Conservation (phyloP, 805 yeast species). For the Saccharomycopsis sp. region DNA sequence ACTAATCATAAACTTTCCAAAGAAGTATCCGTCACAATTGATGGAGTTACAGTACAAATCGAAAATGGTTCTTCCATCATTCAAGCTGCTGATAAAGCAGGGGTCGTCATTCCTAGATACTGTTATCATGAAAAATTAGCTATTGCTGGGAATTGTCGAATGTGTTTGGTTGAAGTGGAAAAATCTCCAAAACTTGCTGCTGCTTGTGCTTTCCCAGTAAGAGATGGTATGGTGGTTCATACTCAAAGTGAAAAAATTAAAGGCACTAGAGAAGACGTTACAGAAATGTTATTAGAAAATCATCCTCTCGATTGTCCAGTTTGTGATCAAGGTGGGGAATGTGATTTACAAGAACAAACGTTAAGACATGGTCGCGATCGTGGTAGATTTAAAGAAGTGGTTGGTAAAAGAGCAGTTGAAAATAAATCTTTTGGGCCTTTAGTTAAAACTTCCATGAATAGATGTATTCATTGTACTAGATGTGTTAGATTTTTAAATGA, state of each 20-base stretch:
- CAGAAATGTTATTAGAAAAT: conserved; percentile 78
- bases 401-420: conserved; percentile 84
- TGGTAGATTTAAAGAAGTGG: conserved; percentile 72
- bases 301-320: conserved; percentile 91
- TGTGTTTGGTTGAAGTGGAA: conserved; percentile 87
- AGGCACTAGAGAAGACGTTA: conserved; percentile 82
- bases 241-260: conserved; percentile 70
- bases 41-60: conserved; percentile 64
- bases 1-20: conserved; percentile 29
- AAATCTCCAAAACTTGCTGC: conserved; percentile 85
- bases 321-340: conserved; percentile 92
- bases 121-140: conserved; percentile 89
- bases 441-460: conserved; percentile 83
- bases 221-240: conserved; percentile 77
- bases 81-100: conserved; percentile 89
- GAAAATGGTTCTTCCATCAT: conserved; percentile 84
- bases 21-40: conserved; percentile 48
- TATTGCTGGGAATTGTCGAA: conserved; percentile 86
- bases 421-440: conserved; percentile 86
- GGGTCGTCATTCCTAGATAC: conserved; percentile 78
- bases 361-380: conserved; percentile 77
- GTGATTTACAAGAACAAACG: conserved; percentile 85
- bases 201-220: conserved; percentile 88
- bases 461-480: conserved; percentile 88
- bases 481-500: conserved; percentile 86